These are phyloP conservation scores for Citeromyces siamensis DNA, from an alignment of 1,139 yeast genomes.

Conservation along the genomic window DNA sequence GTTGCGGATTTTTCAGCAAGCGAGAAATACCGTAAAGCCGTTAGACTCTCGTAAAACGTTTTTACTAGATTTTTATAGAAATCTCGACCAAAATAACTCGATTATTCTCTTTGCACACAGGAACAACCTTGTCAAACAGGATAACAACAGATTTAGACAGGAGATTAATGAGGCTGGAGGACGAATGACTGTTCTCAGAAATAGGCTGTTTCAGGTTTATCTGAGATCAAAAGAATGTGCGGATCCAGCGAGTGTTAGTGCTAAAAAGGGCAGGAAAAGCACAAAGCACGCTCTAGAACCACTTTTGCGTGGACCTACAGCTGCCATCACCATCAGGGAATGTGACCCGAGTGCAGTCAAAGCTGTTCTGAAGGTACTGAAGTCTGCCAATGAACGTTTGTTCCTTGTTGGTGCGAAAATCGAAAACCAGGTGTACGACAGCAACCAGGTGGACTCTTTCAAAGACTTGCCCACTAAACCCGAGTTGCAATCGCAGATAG, in stretches of 20 bases:
- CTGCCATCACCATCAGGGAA: conserved; percentile 56
- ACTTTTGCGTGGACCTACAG: conserved; percentile 76
- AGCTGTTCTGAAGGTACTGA: conserved; percentile 46
- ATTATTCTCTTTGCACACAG: conserved; percentile 73
- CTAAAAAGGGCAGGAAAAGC: conserved; percentile 26
- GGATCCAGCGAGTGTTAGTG: conserved; percentile 62
- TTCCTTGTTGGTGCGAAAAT: conserved; percentile 79
- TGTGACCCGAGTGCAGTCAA: conserved; percentile 62
- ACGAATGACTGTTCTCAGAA: conserved; percentile 52
- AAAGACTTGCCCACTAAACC: conserved; percentile 63
- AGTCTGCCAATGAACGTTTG: conserved; percentile 56
- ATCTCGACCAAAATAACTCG: conserved; percentile 53
- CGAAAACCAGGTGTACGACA: conserved; percentile 43
- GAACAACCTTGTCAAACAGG: conserved; percentile 63
- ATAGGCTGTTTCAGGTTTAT: conserved; percentile 61
- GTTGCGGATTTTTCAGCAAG: neutral
- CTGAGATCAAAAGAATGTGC: conserved; percentile 53
- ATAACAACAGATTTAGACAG: conserved; percentile 49
- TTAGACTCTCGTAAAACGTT: conserved; percentile 66
- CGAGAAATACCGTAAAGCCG: conserved; percentile 38
- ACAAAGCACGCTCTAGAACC: conserved; percentile 54
- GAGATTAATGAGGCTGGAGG: conserved; percentile 58
- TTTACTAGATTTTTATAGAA: conserved; percentile 65
- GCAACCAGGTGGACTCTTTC: conserved; percentile 44
- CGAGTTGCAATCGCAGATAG: conserved; percentile 68